phyloP scores from a whole-genome alignment of 345 rosid genomes.

The Populus tremula region DNA sequence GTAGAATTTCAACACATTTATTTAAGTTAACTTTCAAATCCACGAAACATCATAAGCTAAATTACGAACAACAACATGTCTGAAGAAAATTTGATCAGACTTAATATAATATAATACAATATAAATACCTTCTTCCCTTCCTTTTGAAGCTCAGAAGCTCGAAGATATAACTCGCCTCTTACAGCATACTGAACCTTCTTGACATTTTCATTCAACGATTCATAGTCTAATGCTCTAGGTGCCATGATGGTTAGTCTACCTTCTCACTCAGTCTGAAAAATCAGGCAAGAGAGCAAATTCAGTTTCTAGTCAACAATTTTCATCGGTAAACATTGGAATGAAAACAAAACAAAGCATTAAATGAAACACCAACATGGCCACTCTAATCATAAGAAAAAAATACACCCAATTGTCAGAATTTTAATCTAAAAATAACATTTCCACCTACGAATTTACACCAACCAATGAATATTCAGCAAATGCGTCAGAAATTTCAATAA shows the following conservation, averaged over 20 bases:
- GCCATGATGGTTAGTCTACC: constrained; percentile 49
- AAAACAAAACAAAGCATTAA: neutral
- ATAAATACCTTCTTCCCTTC: constrained; percentile 85
- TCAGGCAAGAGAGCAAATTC: neutral
- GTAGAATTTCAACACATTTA: neutral
- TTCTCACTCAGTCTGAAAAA: constrained; percentile 15
- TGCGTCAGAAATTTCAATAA: neutral
- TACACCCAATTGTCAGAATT: neutral
- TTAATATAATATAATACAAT: neutral
- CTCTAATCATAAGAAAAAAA: neutral
- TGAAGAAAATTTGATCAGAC: constrained; percentile 2
- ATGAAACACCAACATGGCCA: neutral
- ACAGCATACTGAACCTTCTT: constrained; percentile 96
- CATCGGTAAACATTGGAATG: neutral
- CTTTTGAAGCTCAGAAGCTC: constrained; percentile 99
- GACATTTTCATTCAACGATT: constrained; percentile 76
- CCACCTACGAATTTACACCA: neutral
- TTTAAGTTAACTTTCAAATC: neutral
- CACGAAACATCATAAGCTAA: neutral
- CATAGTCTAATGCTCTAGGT: constrained; percentile 64
- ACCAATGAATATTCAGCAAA: neutral
- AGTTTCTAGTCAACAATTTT: neutral
- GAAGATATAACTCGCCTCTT: constrained; percentile 94
- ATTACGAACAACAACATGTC: neutral
- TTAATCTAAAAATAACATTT: neutral